A percentile compares a stretch with the other conserved stretches of the same genome.
Conservation (phyloP, 2,329 filamentous ascomycete species). For the Ploettnerulaceae sp. region DNA sequence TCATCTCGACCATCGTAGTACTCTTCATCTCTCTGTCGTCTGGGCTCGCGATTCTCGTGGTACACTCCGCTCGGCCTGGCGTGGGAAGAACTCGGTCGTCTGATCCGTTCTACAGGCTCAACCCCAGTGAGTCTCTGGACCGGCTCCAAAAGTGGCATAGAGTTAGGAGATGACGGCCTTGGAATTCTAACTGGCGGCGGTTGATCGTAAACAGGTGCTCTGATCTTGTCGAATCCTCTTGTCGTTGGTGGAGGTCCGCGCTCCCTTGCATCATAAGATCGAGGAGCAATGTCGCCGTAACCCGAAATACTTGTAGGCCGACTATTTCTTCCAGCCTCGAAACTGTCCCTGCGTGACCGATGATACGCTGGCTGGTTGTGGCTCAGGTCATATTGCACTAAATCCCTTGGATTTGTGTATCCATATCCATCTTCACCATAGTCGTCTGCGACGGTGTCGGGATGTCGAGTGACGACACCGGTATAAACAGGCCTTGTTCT, state of each 20-base stretch:
- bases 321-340: constrained; percentile 41
- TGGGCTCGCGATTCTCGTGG: constrained; percentile 25
- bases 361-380: constrained; percentile 40
- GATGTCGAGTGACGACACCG: constrained; percentile 35
- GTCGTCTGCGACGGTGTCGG: constrained; percentile 41
- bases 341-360: constrained; percentile 47
- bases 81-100: constrained; percentile 36
- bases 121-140: constrained; percentile 26
- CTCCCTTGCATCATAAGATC: constrained; percentile 39
- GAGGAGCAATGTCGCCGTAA: constrained; percentile 28
- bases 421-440: constrained; percentile 57
- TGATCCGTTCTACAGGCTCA: constrained; percentile 21
- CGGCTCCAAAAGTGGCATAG: constrained; percentile 29
- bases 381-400: constrained; percentile 58
- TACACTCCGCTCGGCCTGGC: constrained; percentile 28
- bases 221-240: constrained; percentile 66
- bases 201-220: constrained; percentile 42
- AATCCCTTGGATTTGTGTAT: constrained; percentile 58
- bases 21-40: constrained; percentile 28
- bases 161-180: constrained; percentile 30
- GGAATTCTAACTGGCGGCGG: constrained; percentile 43
- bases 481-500: constrained; percentile 24
- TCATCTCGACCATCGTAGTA: constrained; percentile 32
- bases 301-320: constrained; percentile 30
- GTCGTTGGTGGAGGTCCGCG: constrained; percentile 60